These are phyloP conservation scores for Pythium utonaiense DNA, from an alignment of 352 stramenopile species.

Conservation along the genomic window DNA sequence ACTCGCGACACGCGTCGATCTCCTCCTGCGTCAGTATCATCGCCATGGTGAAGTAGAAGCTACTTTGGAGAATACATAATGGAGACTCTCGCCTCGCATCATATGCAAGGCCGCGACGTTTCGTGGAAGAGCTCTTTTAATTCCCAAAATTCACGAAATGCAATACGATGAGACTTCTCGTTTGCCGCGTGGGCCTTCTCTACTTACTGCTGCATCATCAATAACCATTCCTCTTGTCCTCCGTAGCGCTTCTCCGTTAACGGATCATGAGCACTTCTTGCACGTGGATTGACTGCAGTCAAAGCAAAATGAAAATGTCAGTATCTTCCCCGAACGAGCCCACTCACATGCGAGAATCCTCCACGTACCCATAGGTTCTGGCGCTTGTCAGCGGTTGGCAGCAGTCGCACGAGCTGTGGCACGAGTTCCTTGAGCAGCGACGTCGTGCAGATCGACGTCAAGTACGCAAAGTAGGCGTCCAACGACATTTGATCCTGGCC, in stretches of 20 bases:
- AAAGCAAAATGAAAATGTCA: constrained; percentile 6
- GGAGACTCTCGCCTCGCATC: too few species aligned
- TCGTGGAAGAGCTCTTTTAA: background rate
- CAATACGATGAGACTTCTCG: too few species aligned
- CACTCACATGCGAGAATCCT: too few species aligned
- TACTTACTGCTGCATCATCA: too few species aligned
- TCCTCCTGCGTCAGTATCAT: constrained; percentile 95
- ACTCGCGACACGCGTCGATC: constrained; percentile 94
- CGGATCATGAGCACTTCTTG: constrained; percentile 47
- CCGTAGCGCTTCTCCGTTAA: background rate
- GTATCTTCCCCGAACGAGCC: too few species aligned
- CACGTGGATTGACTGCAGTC: constrained; percentile 38
- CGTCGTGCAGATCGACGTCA: constrained; percentile 78
- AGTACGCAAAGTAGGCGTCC: constrained; percentile 77
- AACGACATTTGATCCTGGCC: constrained; percentile 84
- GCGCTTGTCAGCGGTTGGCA: constrained; percentile 83
- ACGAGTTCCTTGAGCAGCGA: constrained; percentile 72
- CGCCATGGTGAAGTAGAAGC: constrained; percentile 21
- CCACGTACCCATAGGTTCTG: constrained; percentile 74
- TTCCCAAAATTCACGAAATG: background rate
- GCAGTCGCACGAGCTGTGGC: constrained; percentile 72
- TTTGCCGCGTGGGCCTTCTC: too few species aligned
- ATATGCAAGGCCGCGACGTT: too few species aligned
- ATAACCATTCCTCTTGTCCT: background rate
- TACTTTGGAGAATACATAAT: background rate